phyloP scores from a whole-genome alignment of 2,329 filamentous ascomycete genomes.

The Aspergillus pseudoglaucus region DNA sequence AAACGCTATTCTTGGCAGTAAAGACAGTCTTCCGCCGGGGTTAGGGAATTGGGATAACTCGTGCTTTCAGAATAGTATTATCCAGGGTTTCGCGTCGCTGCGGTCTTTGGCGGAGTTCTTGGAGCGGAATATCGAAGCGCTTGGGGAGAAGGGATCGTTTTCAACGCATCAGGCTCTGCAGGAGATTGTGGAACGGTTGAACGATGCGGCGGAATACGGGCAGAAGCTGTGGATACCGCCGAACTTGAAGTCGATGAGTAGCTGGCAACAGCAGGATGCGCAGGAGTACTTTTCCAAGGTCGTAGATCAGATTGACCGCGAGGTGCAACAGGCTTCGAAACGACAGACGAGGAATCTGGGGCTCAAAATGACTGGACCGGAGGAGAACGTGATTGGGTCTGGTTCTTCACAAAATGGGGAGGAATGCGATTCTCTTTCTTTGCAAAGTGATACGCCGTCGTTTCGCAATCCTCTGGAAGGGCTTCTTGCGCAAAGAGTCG shows the following conservation, averaged over 20 bases:
- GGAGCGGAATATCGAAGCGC: conserved; percentile 31
- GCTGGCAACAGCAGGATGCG: conserved; percentile 93
- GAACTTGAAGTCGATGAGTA: conserved; percentile 84
- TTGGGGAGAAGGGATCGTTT: conserved; percentile 31
- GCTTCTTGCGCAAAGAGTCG: conserved; percentile 77
- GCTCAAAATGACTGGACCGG: conserved; percentile 31
- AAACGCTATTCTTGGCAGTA: conserved; percentile 32
- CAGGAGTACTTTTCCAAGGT: conserved; percentile 95
- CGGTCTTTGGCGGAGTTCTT: conserved; percentile 64
- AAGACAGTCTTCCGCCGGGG: conserved; percentile 46
- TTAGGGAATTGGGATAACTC: conserved; percentile 91
- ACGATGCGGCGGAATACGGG: conserved; percentile 63
- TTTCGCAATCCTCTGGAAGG: conserved; percentile 78
- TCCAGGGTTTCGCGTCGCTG: conserved; percentile 76
- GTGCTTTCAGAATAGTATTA: conserved; percentile 94
- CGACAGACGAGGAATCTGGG: conserved; percentile 39
- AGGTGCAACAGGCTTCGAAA: conserved; percentile 52
- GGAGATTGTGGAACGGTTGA: conserved; percentile 63
- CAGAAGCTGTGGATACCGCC: conserved; percentile 73
- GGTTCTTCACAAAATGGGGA: conserved; percentile 6
- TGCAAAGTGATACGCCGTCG: conserved; percentile 13
- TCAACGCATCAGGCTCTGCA: conserved; percentile 52
- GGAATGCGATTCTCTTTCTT: conserved; percentile 10
- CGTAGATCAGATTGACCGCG: conserved; percentile 75
- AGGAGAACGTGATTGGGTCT: conserved; percentile 27